phyloP scores from a whole-genome alignment of 495 filamentous ascomycete species.

The Penicillium atrosanguineum region DNA sequence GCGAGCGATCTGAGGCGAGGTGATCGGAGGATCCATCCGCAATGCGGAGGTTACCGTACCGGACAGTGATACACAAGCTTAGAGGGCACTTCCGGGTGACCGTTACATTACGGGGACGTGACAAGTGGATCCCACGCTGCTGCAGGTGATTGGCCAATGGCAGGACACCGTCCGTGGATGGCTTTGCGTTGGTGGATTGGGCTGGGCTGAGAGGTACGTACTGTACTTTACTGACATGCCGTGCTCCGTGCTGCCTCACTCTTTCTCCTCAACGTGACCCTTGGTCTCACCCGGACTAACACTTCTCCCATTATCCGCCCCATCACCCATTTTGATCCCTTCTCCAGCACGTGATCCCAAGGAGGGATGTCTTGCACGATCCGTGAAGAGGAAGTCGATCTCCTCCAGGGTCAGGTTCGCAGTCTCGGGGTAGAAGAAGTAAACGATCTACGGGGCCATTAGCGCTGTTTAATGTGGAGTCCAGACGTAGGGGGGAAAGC shows the following conservation, averaged over 20 bases:
- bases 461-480: neutral
- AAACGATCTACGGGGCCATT: conserved; percentile 25
- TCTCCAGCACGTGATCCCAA: neutral
- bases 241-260: neutral
- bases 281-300: neutral
- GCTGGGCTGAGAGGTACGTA: no score
- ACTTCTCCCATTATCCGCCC: neutral
- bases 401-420: conserved; percentile 43
- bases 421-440: conserved; percentile 45
- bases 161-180: neutral
- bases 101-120: conserved; percentile 11
- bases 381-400: conserved; percentile 35
- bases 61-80: conserved; percentile 17
- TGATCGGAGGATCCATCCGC: conserved; percentile 23
- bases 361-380: conserved; percentile 8
- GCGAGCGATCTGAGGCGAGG: conserved; percentile 24
- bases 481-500: neutral
- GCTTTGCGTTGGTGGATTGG: no score
- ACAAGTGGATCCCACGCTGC: conserved; percentile 5
- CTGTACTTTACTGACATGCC: no score
- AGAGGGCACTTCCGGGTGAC: conserved; percentile 7
- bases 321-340: neutral
- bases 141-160: conserved; percentile 19
- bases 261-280: neutral
- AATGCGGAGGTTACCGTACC: conserved; percentile 31